Evolutionary conservation across 306 rosid species (phyloP).

Genomic region (Trifolium dubium): DNA sequence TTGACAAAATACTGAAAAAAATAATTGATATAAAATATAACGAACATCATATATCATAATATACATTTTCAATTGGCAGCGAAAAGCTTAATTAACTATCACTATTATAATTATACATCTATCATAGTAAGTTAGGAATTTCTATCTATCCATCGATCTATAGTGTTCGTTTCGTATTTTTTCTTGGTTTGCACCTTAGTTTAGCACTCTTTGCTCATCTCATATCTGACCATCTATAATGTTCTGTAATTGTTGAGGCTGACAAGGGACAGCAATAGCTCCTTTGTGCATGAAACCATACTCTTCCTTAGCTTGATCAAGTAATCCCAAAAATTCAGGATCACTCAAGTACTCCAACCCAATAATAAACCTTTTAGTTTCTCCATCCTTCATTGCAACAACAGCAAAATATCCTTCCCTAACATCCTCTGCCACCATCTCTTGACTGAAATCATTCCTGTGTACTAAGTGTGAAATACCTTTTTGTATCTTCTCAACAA

Average conservation of each 20-base stretch:
- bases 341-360: slow-evolving; percentile 54
- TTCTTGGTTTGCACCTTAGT: no score
- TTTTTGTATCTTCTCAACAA: slow-evolving; percentile 50
- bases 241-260: not conserved
- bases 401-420: slow-evolving; percentile 69
- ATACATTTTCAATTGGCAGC: not conserved
- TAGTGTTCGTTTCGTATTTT: no score
- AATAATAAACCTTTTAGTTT: slow-evolving; percentile 56
- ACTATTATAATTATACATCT: not conserved
- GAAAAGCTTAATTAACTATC: not conserved
- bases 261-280: slow-evolving; percentile 10
- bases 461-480: slow-evolving; percentile 44
- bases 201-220: not conserved
- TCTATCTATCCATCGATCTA: no score
- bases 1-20: not conserved
- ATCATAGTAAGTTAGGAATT: not conserved
- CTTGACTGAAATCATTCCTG: slow-evolving; percentile 26
- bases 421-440: slow-evolving; percentile 32
- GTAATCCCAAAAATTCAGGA: slow-evolving; percentile 60
- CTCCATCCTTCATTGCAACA: slow-evolving; percentile 59
- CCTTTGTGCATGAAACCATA: slow-evolving; percentile 67
- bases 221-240: not conserved
- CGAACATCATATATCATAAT: no score
- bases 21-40: not conserved
- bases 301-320: slow-evolving; percentile 66